Base-by-base conservation (phyloP, 305 asterid species). In the Rubia occidens region DNA sequence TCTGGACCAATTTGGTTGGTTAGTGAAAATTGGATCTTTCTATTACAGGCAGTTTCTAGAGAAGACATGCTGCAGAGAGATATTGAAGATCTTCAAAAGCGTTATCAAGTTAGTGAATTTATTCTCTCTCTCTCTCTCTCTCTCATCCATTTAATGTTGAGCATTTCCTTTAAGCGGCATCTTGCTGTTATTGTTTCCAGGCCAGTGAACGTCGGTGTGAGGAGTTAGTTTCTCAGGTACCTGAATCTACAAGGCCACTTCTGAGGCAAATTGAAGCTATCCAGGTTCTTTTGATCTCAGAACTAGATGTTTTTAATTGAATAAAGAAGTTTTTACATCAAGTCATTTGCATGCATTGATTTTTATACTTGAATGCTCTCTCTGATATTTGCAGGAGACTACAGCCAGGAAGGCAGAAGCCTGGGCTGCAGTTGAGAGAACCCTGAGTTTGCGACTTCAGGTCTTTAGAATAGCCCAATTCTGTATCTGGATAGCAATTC, bases 231-330 rank as follows among this genome's bases (percentile, higher is more conserved):
- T 85, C 95, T 1, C 97, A 91, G 79, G 95, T 91, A 81, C 97
- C 97, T 32, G 97, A 91, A 68, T 91, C 97, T 73, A 91, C 97
- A 59, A 87, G 97, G 73, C 97, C 97, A 68, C 97, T 91, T 78
- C 85, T 91, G 72, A 86, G 97, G 85, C 40, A 64, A 64, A 64
- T 64, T 64, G 68, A 64, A 64, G 68, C 68, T 64, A 64, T 64
- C 55, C 55, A 64, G 68, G 68, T 42, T 40, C 54, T 42, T 43
- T 20, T 18, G 17, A 64, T 64, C 68, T 64, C 18, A 43, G 54
- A 64, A 20, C 39, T 42, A 43, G 6, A 64, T 64, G 54, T 42
- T 18, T 39, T 42, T 15, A 0, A 14, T 20, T 53, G 35, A 43
- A 4, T 43, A 53, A 39, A 18, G 54, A 18, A 29, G 29, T 42